Conservation (phyloP, 495 filamentous ascomycete genomes). For the Sordaria brevicollis region DNA sequence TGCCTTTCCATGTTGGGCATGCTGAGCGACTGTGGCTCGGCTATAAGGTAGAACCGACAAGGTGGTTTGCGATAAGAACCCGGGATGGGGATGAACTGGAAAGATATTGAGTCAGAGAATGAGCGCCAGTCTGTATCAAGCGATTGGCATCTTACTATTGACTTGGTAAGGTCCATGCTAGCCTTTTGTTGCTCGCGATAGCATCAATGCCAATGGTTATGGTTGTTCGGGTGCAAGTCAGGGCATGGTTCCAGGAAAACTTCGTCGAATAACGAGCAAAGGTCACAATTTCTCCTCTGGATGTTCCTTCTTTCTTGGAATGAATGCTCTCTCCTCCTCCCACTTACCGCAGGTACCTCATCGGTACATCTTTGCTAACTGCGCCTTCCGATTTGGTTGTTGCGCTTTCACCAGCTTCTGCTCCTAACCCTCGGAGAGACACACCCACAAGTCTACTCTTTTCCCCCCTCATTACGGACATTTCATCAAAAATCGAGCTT, state of each 20-base stretch:
- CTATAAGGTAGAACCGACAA: background rate
- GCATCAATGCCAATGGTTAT: background rate
- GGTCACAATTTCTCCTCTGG: background rate
- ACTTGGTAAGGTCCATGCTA: background rate
- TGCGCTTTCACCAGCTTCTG: background rate
- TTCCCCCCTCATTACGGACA: too few species aligned
- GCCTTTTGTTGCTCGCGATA: background rate
- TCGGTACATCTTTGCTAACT: background rate
- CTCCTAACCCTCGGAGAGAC: background rate
- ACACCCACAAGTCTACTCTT: too few species aligned
- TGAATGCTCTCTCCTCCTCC: too few species aligned
- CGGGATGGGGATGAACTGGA: background rate
- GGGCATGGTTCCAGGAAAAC: too few species aligned
- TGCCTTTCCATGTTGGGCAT: background rate
- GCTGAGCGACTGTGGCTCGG: background rate
- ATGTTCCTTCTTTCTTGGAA: too few species aligned
- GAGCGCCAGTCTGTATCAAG: too few species aligned
- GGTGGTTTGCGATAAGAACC: background rate
- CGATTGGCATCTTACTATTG: background rate
- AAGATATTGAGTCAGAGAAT: background rate
- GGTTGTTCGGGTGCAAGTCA: background rate
- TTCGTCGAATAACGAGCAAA: background rate
- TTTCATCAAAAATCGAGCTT: too few species aligned
- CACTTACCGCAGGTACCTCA: too few species aligned
- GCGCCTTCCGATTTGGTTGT: background rate